Percentiles rank a stretch among this genome's conserved stretches.
phyloP scores from a whole-genome alignment of 163 green algal genomes.

The Scenedesmus sp. region DNA sequence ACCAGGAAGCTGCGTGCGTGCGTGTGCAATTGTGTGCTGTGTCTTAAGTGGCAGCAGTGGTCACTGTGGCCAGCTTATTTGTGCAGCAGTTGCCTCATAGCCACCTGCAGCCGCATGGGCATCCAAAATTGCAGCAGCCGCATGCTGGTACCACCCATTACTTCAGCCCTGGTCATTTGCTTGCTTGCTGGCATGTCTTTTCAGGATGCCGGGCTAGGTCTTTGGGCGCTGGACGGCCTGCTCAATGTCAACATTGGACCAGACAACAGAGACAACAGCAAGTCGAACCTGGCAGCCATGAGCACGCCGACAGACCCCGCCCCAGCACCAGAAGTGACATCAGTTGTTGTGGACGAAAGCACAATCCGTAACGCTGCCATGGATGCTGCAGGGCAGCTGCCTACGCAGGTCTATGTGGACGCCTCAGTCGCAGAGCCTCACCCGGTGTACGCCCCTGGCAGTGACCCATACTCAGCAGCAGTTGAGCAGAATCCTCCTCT shows the following conservation, averaged over 20 bases:
- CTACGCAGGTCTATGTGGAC: background rate
- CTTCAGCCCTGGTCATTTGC: background rate
- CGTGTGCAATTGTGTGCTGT: background rate
- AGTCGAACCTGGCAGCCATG: background rate
- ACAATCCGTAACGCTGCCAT: background rate
- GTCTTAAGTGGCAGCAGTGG: background rate
- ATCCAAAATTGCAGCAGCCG: background rate
- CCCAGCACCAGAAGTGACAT: background rate
- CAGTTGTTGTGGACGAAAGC: background rate
- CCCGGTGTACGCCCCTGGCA: background rate
- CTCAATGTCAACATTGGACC: conserved; percentile 51
- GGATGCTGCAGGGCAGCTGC: background rate
- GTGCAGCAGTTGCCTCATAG: too few species aligned
- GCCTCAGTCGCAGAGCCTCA: background rate
- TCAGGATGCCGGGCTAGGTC: conserved; percentile 36
- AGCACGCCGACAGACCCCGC: background rate
- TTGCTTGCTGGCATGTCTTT: background rate
- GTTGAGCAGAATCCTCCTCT: background rate
- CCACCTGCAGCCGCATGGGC: too few species aligned
- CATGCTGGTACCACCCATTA: background rate
- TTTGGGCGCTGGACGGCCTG: conserved; percentile 50
- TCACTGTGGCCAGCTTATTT: background rate
- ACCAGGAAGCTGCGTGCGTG: background rate
- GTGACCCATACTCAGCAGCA: background rate
- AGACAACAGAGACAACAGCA: conserved; percentile 3